phyloP scores from a whole-genome alignment of 1,284 basidiomycete species.

The Trametes polyzona region DNA sequence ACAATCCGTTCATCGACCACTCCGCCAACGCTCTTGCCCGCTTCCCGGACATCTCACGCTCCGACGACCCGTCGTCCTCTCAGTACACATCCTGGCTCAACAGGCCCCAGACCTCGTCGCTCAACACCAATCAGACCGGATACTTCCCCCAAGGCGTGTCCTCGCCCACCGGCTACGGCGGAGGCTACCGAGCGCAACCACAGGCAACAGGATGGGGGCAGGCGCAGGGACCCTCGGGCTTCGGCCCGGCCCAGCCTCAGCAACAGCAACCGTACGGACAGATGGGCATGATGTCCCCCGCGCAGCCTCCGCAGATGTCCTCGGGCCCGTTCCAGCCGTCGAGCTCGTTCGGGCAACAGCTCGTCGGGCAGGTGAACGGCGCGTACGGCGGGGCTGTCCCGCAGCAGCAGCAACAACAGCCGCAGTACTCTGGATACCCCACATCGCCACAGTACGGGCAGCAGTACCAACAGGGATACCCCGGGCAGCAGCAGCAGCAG shows the following conservation, averaged over 20 bases:
- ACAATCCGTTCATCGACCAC: constrained; percentile 45
- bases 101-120: constrained; percentile 23
- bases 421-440: constrained; percentile 27
- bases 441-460: constrained; percentile 27
- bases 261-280: constrained; percentile 18
- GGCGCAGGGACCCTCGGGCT: constrained; percentile 23
- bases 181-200: constrained; percentile 23
- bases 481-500: constrained; percentile 31
- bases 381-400: constrained; percentile 24
- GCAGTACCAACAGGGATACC: constrained; percentile 31
- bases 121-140: constrained; percentile 16
- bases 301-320: constrained; percentile 29
- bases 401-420: constrained; percentile 29
- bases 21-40: constrained; percentile 38
- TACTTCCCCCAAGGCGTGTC: constrained; percentile 23
- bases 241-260: constrained; percentile 15
- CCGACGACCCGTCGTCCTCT: constrained; percentile 22
- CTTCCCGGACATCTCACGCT: constrained; percentile 38
- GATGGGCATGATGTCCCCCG: constrained; percentile 19
- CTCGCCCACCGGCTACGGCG: constrained; percentile 19
- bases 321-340: constrained; percentile 38
- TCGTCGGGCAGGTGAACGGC: constrained; percentile 34
- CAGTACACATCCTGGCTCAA: constrained; percentile 38
- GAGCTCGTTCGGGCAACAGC: constrained; percentile 40
- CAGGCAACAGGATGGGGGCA: constrained; percentile 27